Percentiles rank a stretch among this genome's conserved stretches.
Evolutionary conservation across 805 yeast species (phyloP).

Genomic region (Starmerella bombicola): DNA sequence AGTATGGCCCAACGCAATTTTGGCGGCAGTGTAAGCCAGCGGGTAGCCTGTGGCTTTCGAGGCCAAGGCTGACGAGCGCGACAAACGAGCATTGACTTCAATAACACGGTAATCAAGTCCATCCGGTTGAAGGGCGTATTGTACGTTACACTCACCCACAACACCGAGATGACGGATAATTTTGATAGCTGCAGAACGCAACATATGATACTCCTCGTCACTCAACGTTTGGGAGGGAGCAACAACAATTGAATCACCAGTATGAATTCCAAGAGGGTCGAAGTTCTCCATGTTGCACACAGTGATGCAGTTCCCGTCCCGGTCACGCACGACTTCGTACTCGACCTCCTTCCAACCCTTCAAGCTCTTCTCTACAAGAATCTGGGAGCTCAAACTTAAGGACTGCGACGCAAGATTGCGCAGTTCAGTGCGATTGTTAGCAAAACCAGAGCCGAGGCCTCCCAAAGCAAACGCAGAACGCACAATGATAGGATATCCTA

Average conservation of each 20-base stretch:
- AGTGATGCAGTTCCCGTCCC: constrained; percentile 92
- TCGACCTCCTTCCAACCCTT: constrained; percentile 99
- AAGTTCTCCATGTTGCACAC: constrained; percentile 99
- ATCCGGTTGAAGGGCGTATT: constrained; percentile 91
- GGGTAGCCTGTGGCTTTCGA: constrained; percentile 99
- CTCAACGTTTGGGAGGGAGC: constrained; percentile 97
- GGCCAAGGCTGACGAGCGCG: constrained; percentile 94
- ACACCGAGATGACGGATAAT: constrained; percentile 96
- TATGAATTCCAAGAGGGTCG: constrained; percentile 95
- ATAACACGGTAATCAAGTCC: constrained; percentile 92
- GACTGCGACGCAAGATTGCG: constrained; percentile 82
- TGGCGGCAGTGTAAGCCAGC: constrained; percentile 96
- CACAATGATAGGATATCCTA: constrained; percentile 93
- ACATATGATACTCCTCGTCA: constrained; percentile 96
- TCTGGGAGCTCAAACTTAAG: constrained; percentile 82
- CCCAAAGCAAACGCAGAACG: constrained; percentile 96
- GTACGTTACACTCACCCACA: constrained; percentile 98
- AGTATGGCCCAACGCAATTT: constrained; percentile 88
- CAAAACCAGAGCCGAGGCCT: constrained; percentile 96
- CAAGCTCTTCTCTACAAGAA: constrained; percentile 87
- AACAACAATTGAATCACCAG: constrained; percentile 97
- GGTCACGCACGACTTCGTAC: constrained; percentile 95
- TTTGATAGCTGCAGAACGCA: constrained; percentile 93
- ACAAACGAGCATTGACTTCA: constrained; percentile 93
- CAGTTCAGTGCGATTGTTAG: constrained; percentile 68